phyloP scores from a whole-genome alignment of 169 alveolate species.

The Plasmodium sp. region DNA sequence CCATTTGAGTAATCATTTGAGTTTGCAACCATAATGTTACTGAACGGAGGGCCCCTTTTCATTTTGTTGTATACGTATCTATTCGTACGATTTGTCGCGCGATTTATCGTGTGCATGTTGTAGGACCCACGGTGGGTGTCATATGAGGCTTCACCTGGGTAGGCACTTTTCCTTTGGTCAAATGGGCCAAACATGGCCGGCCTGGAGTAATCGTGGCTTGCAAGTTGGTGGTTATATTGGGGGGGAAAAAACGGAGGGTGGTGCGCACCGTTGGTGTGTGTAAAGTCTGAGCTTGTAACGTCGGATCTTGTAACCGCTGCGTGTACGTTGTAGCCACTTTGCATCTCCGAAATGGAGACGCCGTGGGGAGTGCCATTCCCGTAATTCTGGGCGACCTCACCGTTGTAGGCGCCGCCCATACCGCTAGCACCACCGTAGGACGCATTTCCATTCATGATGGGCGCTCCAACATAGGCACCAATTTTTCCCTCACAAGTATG shows the following conservation, averaged over 20 bases:
- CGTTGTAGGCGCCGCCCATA: neutral
- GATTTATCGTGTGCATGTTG: neutral
- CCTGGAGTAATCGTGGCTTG: neutral
- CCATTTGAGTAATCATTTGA: neutral
- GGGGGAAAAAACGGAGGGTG: neutral
- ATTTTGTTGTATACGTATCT: neutral
- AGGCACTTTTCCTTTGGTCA: neutral
- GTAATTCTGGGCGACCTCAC: neutral
- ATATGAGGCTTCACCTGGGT: neutral
- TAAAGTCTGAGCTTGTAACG: too few species aligned
- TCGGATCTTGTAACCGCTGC: neutral
- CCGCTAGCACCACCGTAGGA: neutral
- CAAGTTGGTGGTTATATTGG: neutral
- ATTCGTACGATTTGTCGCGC: neutral
- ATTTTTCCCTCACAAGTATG: neutral
- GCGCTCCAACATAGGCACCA: neutral
- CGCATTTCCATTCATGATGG: neutral
- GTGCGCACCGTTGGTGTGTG: neutral
- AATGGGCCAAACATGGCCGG: neutral
- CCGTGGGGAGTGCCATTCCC: neutral
- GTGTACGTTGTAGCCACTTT: neutral
- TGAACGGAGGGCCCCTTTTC: slow-evolving; percentile 1
- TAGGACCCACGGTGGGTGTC: neutral
- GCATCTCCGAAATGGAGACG: neutral
- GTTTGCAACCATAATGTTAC: neutral